Conservation (phyloP, 192 early-diverging fungal species). For the Jimgerdemannia lactiflua region DNA sequence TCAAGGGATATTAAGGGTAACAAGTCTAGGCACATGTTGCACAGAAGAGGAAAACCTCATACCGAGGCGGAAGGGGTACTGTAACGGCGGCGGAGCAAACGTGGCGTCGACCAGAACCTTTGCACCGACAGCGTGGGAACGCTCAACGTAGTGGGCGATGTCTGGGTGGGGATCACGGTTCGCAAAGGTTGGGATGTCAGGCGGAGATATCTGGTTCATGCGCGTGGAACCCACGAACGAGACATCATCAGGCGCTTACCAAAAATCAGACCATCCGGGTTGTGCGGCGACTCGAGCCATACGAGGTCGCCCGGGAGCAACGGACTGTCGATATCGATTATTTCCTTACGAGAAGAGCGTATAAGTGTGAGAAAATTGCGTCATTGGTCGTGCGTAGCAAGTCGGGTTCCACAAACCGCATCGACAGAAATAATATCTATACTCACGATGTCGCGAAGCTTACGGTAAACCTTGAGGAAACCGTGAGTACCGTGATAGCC, state of each 20-base stretch:
- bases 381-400: no score
- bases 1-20: no score
- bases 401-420: conserved; percentile 28
- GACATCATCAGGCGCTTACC: background rate
- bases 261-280: conserved; percentile 56
- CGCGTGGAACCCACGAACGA: no score
- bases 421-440: conserved; percentile 28
- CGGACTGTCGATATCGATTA: conserved; percentile 31
- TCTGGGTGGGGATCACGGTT: conserved; percentile 6
- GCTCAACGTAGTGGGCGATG: conserved; percentile 32
- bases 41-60: background rate
- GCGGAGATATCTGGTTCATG: background rate
- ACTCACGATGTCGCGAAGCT: conserved; percentile 31
- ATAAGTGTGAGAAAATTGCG: background rate
- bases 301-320: conserved; percentile 50
- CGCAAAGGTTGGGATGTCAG: background rate
- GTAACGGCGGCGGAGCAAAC: conserved; percentile 70
- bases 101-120: conserved; percentile 61
- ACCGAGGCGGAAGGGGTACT: conserved; percentile 47
- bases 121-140: conserved; percentile 47
- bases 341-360: conserved; percentile 8
- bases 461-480: conserved; percentile 9
- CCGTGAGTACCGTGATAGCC: conserved; percentile 28
- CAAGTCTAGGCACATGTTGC: no score
- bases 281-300: conserved; percentile 59